Percentiles rank a stretch among this genome's conserved stretches.
Conservation (phyloP, 129 eudicot species). For the Arctium lappa region DNA sequence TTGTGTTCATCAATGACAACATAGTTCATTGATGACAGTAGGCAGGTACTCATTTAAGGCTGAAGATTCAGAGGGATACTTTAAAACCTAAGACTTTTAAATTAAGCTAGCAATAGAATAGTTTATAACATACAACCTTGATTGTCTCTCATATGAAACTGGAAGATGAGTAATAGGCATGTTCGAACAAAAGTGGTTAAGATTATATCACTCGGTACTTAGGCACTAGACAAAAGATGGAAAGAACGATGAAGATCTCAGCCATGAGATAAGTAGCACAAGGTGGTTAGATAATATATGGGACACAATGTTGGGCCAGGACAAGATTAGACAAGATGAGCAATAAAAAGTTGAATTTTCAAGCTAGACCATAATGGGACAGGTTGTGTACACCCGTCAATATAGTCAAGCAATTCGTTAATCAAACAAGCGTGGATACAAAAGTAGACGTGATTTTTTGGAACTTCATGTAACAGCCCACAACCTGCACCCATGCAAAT, state of each 20-base stretch:
- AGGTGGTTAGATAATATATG: background rate
- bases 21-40: background rate
- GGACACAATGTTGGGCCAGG: background rate
- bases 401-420: no score
- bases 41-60: background rate
- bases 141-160: background rate
- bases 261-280: background rate
- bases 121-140: background rate
- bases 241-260: background rate
- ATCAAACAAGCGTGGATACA: no score
- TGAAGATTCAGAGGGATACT: background rate
- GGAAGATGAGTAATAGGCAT: background rate
- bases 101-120: background rate
- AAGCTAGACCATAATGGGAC: no score
- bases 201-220: background rate
- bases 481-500: background rate
- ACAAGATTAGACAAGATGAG: background rate
- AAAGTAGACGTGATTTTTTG: no score
- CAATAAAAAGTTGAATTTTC: background rate
- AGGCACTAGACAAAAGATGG: background rate
- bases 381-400: no score
- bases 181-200: no score
- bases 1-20: no score
- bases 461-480: no score
- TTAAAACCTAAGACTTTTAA: background rate